A percentile compares a stretch with the other conserved stretches of the same genome.
These are phyloP conservation scores for Phytopythium kandeliae DNA, from an alignment of 352 stramenopile species.

Conservation along the genomic window DNA sequence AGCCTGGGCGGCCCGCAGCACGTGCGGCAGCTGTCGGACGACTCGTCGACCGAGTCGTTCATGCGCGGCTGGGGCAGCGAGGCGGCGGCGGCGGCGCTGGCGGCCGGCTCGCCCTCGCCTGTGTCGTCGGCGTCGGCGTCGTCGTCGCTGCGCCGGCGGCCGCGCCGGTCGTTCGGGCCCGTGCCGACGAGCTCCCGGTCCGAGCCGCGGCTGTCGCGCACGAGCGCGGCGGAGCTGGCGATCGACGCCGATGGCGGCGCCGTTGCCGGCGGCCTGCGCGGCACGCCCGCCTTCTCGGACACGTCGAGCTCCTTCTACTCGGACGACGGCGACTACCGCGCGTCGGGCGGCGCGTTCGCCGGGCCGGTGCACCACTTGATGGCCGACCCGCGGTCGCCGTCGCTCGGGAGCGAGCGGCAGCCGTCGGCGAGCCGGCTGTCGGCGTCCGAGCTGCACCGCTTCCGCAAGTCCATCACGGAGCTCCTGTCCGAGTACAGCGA, in stretches of 20 bases:
- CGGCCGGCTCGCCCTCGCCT: constrained; percentile 9
- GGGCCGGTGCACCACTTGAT: constrained; percentile 13
- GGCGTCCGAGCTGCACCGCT: constrained; percentile 27
- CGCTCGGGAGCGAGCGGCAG: constrained; percentile 3
- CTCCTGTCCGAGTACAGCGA: constrained; percentile 59
- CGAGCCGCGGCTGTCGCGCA: constrained; percentile 10
- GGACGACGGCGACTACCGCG: constrained; percentile 19
- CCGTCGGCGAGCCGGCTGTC: constrained; percentile 6
- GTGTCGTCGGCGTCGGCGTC: constrained; percentile 8
- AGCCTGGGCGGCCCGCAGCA: constrained; percentile 3
- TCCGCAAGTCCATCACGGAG: constrained; percentile 46
- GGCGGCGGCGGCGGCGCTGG: neutral
- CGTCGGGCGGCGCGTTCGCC: constrained; percentile 8
- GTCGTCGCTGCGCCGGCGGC: neutral
- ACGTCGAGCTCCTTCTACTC: constrained; percentile 23
- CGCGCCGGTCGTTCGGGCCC: neutral
- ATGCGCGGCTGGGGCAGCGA: constrained; percentile 5
- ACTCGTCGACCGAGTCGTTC: constrained; percentile 17
- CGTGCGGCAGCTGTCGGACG: constrained; percentile 10
- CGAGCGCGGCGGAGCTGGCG: too few species aligned
- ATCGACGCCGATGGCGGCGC: neutral
- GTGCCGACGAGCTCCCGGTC: constrained; percentile 1
- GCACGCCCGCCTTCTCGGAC: constrained; percentile 13
- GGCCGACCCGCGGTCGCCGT: constrained; percentile 4
- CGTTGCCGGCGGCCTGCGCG: neutral